Conservation (phyloP, 1,284 basidiomycete genomes). For the Mrakiaceae sp. region DNA sequence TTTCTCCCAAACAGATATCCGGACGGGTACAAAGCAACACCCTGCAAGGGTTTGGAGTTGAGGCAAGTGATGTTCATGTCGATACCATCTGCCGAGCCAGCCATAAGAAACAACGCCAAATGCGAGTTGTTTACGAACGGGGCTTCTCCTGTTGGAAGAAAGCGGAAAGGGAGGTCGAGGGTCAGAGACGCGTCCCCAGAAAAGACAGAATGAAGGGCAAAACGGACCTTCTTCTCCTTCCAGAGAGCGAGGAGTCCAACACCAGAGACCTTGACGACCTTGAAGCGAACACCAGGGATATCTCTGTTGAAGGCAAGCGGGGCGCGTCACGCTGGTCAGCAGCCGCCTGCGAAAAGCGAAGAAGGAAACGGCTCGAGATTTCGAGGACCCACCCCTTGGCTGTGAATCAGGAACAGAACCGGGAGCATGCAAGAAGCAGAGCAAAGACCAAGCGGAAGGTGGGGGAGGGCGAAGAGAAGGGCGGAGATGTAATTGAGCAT, state of each 20-base stretch:
- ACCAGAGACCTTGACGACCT: constrained; percentile 98
- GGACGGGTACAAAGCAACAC: too few relatives aligned
- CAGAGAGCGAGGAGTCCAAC: constrained; percentile 94
- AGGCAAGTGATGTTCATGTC: too few relatives aligned
- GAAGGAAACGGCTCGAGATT: not conserved
- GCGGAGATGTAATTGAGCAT: too few relatives aligned
- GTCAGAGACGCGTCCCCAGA: constrained; percentile 7
- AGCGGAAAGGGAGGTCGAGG: constrained; percentile 14
- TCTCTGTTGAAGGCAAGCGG: constrained; percentile 19
- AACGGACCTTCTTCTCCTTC: constrained; percentile 87
- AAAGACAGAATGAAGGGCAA: constrained; percentile 20
- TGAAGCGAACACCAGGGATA: constrained; percentile 76
- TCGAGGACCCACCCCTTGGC: constrained; percentile 27
- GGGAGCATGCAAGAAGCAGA: not conserved
- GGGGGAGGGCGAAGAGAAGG: not conserved
- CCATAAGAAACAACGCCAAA: too few relatives aligned
- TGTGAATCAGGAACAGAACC: not conserved
- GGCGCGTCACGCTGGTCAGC: constrained; percentile 7
- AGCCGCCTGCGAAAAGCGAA: not conserved
- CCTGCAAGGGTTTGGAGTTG: too few relatives aligned
- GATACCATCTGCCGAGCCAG: too few relatives aligned
- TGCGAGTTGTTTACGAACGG: constrained; percentile 51
- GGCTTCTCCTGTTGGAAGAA: constrained; percentile 61
- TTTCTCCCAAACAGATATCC: too few relatives aligned
- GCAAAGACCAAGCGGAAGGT: not conserved